A percentile compares a stretch with the other conserved stretches of the same genome.
Conservation (phyloP, 2,329 filamentous ascomycete genomes). For the Verticillium dahliae region DNA sequence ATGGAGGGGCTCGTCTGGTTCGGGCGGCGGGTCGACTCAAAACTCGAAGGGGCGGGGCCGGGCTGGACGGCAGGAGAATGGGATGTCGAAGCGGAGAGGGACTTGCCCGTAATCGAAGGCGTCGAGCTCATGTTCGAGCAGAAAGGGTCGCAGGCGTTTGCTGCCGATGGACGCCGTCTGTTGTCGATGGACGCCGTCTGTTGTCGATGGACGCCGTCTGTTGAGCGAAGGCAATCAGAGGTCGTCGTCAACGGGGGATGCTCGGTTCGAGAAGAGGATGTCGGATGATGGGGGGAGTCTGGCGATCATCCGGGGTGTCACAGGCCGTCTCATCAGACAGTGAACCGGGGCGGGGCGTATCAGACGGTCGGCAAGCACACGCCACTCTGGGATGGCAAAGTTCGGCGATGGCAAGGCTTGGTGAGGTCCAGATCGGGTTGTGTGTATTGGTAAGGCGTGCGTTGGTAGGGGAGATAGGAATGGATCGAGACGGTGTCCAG, state of each 20-base stretch:
- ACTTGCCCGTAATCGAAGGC: constrained; percentile 40
- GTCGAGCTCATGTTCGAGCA: constrained; percentile 17
- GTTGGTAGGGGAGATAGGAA: constrained; percentile 7
- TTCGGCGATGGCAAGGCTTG: neutral
- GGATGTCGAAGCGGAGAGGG: constrained; percentile 36
- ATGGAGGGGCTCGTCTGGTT: constrained; percentile 26
- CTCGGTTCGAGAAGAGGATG: neutral
- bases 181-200: constrained; percentile 21
- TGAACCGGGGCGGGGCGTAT: neutral
- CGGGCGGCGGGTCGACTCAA: constrained; percentile 45
- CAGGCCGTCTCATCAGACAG: neutral
- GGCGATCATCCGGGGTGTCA: constrained; percentile 1
- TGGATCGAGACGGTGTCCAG: neutral
- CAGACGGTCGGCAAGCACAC: neutral
- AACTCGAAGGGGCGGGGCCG: constrained; percentile 35
- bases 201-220: constrained; percentile 21
- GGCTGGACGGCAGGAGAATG: constrained; percentile 31
- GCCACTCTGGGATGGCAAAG: neutral
- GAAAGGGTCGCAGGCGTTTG: constrained; percentile 16
- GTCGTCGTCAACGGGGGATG: neutral
- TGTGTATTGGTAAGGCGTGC: neutral
- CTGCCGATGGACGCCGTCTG: constrained; percentile 23
- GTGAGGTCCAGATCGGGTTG: neutral
- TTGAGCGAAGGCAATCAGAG: constrained; percentile 1
- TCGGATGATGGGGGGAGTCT: neutral